A percentile compares a stretch with the other conserved stretches of the same genome.
These are phyloP conservation scores for Amanita brunnescens DNA, from an alignment of 768 basidiomycete species.

Conservation along the genomic window DNA sequence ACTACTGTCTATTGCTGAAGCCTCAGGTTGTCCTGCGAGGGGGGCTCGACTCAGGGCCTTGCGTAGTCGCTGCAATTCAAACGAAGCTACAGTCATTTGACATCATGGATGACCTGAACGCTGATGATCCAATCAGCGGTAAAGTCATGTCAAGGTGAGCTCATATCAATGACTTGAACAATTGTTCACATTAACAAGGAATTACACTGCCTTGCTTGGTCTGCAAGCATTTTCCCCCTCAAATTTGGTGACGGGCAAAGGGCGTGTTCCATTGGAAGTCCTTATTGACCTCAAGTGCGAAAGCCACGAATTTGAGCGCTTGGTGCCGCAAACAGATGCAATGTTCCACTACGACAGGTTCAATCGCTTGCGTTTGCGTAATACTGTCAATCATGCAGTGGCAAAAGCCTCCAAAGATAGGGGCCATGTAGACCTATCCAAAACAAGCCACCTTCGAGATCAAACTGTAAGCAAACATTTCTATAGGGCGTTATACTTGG, in stretches of 20 bases:
- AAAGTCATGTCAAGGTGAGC: constrained; percentile 77
- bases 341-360: constrained; percentile 89
- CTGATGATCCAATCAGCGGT: constrained; percentile 78
- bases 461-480: constrained; percentile 22
- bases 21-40: constrained; percentile 81
- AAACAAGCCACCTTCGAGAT: constrained; percentile 22
- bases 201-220: constrained; percentile 67
- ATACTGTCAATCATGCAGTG: constrained; percentile 50
- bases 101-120: constrained; percentile 72
- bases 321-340: constrained; percentile 84
- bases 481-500: not conserved
- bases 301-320: constrained; percentile 74
- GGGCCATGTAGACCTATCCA: constrained; percentile 11
- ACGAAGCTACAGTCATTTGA: constrained; percentile 70
- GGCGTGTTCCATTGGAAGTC: constrained; percentile 81
- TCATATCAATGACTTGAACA: not conserved
- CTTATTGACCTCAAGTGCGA: constrained; percentile 80
- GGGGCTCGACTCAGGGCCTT: constrained; percentile 41
- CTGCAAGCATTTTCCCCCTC: constrained; percentile 85
- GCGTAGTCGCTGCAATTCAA: constrained; percentile 72
- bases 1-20: constrained; percentile 82
- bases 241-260: constrained; percentile 29
- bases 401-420: constrained; percentile 30
- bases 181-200: constrained; percentile 34
- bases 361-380: constrained; percentile 81